Evolutionary conservation across 1,284 basidiomycete genomes (phyloP), one percentile per base, ranked within the genome.

Genomic region (Microstroma glucosiphilum): DNA sequence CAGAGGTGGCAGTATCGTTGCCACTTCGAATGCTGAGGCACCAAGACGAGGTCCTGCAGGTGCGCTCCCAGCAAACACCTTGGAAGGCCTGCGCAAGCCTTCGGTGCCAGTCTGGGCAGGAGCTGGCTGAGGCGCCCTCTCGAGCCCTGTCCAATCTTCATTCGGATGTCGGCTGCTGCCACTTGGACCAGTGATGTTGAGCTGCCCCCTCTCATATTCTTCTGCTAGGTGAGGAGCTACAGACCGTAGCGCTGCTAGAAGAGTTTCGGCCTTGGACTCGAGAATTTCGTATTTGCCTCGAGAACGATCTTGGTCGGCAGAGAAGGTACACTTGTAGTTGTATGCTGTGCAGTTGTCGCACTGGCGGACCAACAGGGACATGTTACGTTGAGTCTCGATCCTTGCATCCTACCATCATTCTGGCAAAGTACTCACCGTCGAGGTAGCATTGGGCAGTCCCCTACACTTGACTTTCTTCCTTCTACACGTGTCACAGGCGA

Each of bases 281-380:
- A 75, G 63, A 43, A 75, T 75, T 61, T 75, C 73, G 65, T 73
- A 75, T 43, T 72, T 72, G 62, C 73, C 72, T 25, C 72, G 60
- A 17, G 65, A 71, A 1, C 70, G 58, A 48, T 69, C 71, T 25
- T 67, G 62, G 17, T 72, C 70, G 51, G 64, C 65, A 58, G 69
- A 65, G 55, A 74, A 74, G 2, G 72, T 71, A 58, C 72, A 74
- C 12, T 65, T 63, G 25, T 69, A 71, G 56, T 71, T 68, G 66
- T 69, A 69, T 26, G 66, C 64, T 12, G 61, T 65, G 59, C 70
- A 71, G 19, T 54, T 54, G 51, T 19, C 26, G 51, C 51, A 54
- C 30, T 37, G 30, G 3, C 30, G 9, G 30, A 9, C 9, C 30
- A 37, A 37, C 4, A 37, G 30, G 9, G 3, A 37, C 4, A 37